Evolutionary conservation across 2,329 filamentous ascomycete species (phyloP).

Genomic region (Apiospora aurea): DNA sequence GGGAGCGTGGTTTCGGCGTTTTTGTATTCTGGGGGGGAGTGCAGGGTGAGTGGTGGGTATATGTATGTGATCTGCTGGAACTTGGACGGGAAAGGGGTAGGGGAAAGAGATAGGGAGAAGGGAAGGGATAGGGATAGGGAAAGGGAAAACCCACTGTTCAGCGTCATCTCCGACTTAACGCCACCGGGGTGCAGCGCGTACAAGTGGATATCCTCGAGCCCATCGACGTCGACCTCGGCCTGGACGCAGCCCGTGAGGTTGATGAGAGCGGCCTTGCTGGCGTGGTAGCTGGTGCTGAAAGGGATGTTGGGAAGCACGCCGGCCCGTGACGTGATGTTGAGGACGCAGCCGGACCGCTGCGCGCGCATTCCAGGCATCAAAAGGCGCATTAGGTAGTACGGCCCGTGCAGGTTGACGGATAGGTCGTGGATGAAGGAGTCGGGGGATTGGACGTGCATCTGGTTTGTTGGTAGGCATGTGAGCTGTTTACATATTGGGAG

Average conservation of each 20-base stretch:
- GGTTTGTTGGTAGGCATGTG: no score
- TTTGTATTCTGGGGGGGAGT: constrained; percentile 27
- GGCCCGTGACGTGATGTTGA: constrained; percentile 42
- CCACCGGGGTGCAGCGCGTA: constrained; percentile 43
- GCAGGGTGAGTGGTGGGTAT: no score
- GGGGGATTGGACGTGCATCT: constrained; percentile 38
- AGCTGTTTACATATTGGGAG: neutral
- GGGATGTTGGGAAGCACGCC: constrained; percentile 38
- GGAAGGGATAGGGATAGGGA: no score
- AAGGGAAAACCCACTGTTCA: constrained; percentile 34
- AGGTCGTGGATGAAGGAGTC: constrained; percentile 38
- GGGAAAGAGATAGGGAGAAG: neutral
- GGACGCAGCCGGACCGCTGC: constrained; percentile 38
- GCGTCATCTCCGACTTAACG: constrained; percentile 41
- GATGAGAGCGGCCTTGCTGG: constrained; percentile 43
- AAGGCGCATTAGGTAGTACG: constrained; percentile 41
- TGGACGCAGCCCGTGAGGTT: constrained; percentile 41
- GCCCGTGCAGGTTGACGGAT: constrained; percentile 41
- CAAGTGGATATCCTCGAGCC: constrained; percentile 37
- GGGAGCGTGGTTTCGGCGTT: constrained; percentile 34
- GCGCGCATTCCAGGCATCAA: constrained; percentile 36
- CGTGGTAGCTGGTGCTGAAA: constrained; percentile 42
- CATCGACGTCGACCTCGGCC: constrained; percentile 40
- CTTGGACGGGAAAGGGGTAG: neutral
- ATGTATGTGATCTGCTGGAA: no score